A percentile compares a stretch with the other conserved stretches of the same genome.
Evolutionary conservation across 495 filamentous ascomycete genomes (phyloP).

Genomic region (Aspergillus steynii): DNA sequence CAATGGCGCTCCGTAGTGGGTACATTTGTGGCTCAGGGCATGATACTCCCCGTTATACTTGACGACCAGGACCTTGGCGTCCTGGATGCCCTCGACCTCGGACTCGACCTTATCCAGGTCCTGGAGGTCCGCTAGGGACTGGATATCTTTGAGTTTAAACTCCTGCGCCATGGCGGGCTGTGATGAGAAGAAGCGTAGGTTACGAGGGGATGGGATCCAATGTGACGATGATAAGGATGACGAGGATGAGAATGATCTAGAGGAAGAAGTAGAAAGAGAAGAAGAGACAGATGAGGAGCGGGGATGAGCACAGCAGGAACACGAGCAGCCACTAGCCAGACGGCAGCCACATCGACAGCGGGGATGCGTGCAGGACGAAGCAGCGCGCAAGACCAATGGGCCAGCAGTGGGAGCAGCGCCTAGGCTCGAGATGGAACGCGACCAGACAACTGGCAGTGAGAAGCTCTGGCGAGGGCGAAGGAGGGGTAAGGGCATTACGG

Average conservation of each 20-base stretch:
- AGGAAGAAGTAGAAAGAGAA: background rate
- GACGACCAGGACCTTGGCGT: conserved; percentile 80
- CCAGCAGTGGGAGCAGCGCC: background rate
- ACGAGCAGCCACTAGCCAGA: conserved; percentile 22
- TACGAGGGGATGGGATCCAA: conserved; percentile 8
- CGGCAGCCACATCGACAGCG: conserved; percentile 29
- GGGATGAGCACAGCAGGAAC: conserved; percentile 26
- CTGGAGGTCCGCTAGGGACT: conserved; percentile 64
- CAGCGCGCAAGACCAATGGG: conserved; percentile 3
- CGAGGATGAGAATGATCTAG: conserved; percentile 3
- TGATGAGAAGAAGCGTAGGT: background rate
- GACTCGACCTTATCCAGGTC: conserved; percentile 82
- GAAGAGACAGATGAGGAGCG: conserved; percentile 1
- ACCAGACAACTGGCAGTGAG: conserved; percentile 10
- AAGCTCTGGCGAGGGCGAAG: conserved; percentile 19
- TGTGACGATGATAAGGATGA: background rate
- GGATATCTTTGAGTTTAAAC: conserved; percentile 83
- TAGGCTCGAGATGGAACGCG: conserved; percentile 4
- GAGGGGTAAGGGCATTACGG: conserved; percentile 25
- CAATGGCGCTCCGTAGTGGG: conserved; percentile 91
- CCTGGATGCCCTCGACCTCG: conserved; percentile 84
- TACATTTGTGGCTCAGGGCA: conserved; percentile 84
- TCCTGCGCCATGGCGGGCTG: conserved; percentile 58
- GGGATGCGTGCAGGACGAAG: conserved; percentile 12
- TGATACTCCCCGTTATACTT: conserved; percentile 73